Conservation (phyloP, 108 stramenopile genomes). For the Cylindrotheca fusiformis region DNA sequence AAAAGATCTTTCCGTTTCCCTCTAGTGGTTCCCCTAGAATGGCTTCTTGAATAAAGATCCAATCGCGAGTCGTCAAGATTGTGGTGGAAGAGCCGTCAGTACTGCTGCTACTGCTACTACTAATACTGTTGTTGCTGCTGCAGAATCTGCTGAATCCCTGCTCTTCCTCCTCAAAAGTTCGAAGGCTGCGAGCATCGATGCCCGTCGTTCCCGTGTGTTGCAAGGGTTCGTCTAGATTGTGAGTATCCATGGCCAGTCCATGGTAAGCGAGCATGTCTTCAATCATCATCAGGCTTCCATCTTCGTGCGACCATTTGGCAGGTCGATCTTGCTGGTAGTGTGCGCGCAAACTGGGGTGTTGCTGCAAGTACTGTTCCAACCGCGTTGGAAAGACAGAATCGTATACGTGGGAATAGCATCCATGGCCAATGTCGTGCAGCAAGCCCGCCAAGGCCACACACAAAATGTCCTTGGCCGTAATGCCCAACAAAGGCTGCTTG, state of each 20-base stretch:
- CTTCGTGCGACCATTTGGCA: constrained; percentile 66
- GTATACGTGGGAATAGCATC: constrained; percentile 84
- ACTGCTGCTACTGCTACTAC: too few species aligned
- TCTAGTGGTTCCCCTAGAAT: constrained; percentile 29
- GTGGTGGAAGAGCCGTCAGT: too few species aligned
- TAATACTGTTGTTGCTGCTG: too few species aligned
- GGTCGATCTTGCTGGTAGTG: constrained; percentile 28
- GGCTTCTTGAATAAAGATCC: constrained; percentile 80
- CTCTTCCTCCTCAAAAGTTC: constrained; percentile 43
- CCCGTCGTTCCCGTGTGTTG: constrained; percentile 79
- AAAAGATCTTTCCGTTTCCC: constrained; percentile 19
- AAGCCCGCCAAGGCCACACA: constrained; percentile 93
- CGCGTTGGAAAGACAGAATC: constrained; percentile 33
- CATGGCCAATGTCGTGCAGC: constrained; percentile 91
- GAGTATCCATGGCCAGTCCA: constrained; percentile 49
- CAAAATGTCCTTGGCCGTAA: constrained; percentile 78
- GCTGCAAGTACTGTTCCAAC: constrained; percentile 12
- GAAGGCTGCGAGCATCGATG: constrained; percentile 52
- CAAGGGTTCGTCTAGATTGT: constrained; percentile 65
- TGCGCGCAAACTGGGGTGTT: constrained; percentile 19
- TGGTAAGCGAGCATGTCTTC: constrained; percentile 50
- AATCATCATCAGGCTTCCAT: constrained; percentile 70
- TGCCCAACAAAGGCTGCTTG: constrained; percentile 54
- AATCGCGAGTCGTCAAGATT: constrained; percentile 80
- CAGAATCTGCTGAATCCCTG: too few species aligned